A percentile compares a stretch with the other conserved stretches of the same genome.
phyloP scores from a whole-genome alignment of 345 rosid species.

The Brassica nigra region DNA sequence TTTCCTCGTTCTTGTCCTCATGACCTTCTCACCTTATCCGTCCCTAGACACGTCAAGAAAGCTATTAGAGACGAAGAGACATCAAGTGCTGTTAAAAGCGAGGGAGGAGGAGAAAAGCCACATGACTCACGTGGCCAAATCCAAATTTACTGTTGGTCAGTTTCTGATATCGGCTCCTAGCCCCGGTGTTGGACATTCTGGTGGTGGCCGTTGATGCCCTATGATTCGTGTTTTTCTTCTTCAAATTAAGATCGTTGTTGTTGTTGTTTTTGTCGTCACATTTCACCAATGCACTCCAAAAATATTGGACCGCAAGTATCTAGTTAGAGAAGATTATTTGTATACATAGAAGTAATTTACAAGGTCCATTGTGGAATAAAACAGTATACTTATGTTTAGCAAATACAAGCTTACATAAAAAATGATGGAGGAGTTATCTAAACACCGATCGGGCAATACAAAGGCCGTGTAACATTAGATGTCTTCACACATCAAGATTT shows the following conservation, averaged over 20 bases:
- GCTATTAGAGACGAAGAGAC: not conserved
- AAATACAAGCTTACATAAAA: not conserved
- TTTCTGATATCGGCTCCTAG: slow-evolving; percentile 1
- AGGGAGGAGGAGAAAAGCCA: not conserved
- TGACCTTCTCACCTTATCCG: not conserved
- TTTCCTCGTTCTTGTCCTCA: not conserved
- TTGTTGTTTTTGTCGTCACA: not conserved
- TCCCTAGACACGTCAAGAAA: not conserved
- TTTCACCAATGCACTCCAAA: slow-evolving; percentile 1
- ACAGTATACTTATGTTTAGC: not conserved
- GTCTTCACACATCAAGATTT: not conserved
- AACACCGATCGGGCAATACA: not conserved
- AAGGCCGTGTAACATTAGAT: not conserved
- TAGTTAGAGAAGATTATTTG: not conserved
- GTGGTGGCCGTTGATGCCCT: not conserved
- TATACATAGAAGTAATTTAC: not conserved
- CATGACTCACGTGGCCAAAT: not conserved
- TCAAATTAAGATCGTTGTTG: not conserved
- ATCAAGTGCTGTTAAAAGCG: not conserved
- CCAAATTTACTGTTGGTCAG: not conserved
- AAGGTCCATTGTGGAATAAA: not conserved
- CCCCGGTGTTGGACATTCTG: not conserved
- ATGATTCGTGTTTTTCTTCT: not conserved
- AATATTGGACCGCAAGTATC: not conserved
- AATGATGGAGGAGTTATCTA: not conserved